phyloP scores from a whole-genome alignment of 768 basidiomycete genomes.

The Boletus rubescentipes region DNA sequence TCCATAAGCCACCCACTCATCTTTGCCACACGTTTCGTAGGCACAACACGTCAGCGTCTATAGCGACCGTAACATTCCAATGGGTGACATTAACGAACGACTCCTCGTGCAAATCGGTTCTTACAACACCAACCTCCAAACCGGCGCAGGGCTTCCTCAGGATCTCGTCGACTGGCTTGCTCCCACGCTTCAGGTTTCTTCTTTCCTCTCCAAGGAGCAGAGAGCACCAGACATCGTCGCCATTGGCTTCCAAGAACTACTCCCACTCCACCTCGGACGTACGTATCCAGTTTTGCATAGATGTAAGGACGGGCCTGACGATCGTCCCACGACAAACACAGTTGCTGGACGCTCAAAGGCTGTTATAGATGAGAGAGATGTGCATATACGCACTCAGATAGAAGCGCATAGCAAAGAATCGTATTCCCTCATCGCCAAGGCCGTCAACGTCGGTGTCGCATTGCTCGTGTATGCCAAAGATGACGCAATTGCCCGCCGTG shows the following conservation, averaged over 20 bases:
- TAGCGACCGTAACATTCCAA: neutral
- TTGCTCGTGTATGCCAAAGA: constrained; percentile 85
- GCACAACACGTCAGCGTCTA: no score
- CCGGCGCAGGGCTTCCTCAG: constrained; percentile 68
- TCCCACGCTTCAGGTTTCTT: constrained; percentile 76
- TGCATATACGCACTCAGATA: constrained; percentile 72
- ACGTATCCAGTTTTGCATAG: constrained; percentile 34
- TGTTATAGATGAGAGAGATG: constrained; percentile 67
- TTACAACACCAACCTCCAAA: constrained; percentile 92
- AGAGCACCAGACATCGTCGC: constrained; percentile 84
- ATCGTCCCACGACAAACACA: constrained; percentile 30
- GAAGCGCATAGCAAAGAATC: constrained; percentile 70
- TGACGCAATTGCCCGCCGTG: constrained; percentile 55
- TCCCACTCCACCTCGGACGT: constrained; percentile 88
- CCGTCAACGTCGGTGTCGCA: constrained; percentile 85
- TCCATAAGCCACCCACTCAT: neutral
- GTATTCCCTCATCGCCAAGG: constrained; percentile 76
- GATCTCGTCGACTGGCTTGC: constrained; percentile 91
- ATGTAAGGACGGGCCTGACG: neutral
- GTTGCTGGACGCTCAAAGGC: constrained; percentile 75
- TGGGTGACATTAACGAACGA: constrained; percentile 22
- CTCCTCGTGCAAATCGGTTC: constrained; percentile 79
- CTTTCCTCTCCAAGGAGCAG: constrained; percentile 60
- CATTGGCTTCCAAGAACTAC: constrained; percentile 91
- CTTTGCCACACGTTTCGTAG: neutral